Base-by-base conservation (phyloP, 495 filamentous ascomycete genomes). In the Bathelium albidoporum region DNA sequence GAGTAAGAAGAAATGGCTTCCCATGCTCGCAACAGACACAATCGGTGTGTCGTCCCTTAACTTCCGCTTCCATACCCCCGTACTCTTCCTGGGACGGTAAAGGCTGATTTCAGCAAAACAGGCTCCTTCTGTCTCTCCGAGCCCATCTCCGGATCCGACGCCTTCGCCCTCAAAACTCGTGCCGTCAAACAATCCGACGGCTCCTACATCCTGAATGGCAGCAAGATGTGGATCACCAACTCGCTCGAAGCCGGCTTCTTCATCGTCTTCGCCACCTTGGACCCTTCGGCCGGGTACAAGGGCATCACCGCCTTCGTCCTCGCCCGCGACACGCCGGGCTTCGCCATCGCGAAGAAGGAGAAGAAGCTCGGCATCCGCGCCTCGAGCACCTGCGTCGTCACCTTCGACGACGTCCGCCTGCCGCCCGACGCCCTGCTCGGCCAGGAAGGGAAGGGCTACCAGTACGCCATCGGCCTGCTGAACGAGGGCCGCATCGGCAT, bases 141-240 rank as follows among this genome's bases (percentile, higher is more conserved):
- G 76, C 95, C 94, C 2, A 86, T 87, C 0, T 95, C 90, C 32
- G 94, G 94, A 2, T 93, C 89, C 10, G 94, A 99, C 75, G 95
- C 94, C 20, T 99, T 99, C 73, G 95, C 95, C 0, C 83, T 99
- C 59, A 85, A 89, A 64, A 97, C 94, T 60, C 88, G 88, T 73
- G 94, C 94, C 29, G 80, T 81, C 67, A 87, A 86, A 74, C 88
- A 85, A 29, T 81, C 87, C 39, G 83, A 86, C 65, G 89, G 91
- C 20, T 28, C 49, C 49, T 97, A 89, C 76, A 87, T 82, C 74
- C 87, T 99, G 73, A 89, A 84, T 61, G 94, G 94, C 59, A 85
- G 82, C 72, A 99, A 99, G 82, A 97, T 97, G 93, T 99, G 94
- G 94, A 99, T 99, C 75, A 97, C 94, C 64, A 99, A 97, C 78